These are phyloP conservation scores for Platismatia glauca DNA, from an alignment of 495 filamentous ascomycete genomes.

Conservation along the genomic window DNA sequence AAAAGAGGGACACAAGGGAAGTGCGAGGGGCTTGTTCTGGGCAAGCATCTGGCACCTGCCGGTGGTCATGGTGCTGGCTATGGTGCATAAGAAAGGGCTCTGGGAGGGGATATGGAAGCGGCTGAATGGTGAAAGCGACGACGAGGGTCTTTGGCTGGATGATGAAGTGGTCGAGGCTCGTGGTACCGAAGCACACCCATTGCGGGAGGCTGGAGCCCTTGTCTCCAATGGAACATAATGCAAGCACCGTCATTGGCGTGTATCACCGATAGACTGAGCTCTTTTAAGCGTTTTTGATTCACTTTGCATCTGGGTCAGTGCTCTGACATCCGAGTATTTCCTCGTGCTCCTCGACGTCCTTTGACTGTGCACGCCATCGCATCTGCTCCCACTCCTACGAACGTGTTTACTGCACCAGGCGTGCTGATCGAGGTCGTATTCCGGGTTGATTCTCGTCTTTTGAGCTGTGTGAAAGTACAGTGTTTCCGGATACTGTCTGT, in stretches of 20 bases:
- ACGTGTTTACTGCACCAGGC: too few relatives aligned
- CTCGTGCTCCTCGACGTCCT: background rate
- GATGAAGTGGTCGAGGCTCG: background rate
- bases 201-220: background rate
- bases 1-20: conserved; percentile 67
- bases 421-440: too few relatives aligned
- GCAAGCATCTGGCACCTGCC: conserved; percentile 96
- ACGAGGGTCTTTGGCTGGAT: conserved; percentile 30
- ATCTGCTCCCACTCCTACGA: too few relatives aligned
- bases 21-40: conserved; percentile 85
- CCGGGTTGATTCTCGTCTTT: too few relatives aligned
- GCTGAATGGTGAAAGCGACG: conserved; percentile 49
- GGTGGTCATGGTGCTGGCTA: conserved; percentile 79
- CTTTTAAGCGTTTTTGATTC: background rate
- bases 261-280: background rate
- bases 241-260: background rate
- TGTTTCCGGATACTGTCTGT: too few relatives aligned
- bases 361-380: background rate
- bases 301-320: background rate
- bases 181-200: background rate
- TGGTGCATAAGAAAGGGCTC: conserved; percentile 89
- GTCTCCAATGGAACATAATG: background rate
- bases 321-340: background rate
- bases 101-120: conserved; percentile 77
- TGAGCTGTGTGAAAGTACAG: too few relatives aligned